Evolutionary conservation across 768 basidiomycete genomes (phyloP), one percentile per base, ranked within the genome.

Genomic region (Lentinula detonsa): DNA sequence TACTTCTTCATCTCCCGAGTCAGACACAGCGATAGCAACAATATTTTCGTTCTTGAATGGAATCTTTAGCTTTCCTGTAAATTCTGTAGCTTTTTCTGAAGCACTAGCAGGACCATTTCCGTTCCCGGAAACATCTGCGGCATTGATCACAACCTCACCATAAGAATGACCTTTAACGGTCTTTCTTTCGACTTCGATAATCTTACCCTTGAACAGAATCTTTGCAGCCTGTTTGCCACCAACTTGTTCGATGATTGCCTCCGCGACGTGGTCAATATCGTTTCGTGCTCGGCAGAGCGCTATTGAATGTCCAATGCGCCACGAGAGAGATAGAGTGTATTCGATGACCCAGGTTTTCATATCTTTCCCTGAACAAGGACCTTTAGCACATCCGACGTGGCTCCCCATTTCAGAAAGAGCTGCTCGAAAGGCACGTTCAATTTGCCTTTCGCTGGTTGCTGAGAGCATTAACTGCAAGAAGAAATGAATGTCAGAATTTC

Each of bases 41-140:
- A 83, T 67, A 68, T 82, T 83, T 65, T 83, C 82, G 66, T 83
- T 83, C 72, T 82, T 79, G 76, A 83, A 84, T 5, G 83, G 80
- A 61, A 83, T 78, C 13, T 69, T 67, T 28, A 83, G 62, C 6
- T 64, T 66, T 21, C 73, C 71, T 16, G 63, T 37, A 51, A 72
- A 73, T 61, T 70, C 73, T 52, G 68, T 69, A 45, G 75, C 71
- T 21, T 66, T 71, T 8, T 34, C 23, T 57, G 28, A 15, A 51
- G 13, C 50, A 51, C 31, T 9, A 23, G 48, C 8, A 7, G 15
- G 7, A 16, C 45, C 21, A 21, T 46, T 21, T n/a, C 51, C 18
- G 64, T 67, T 61, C 65, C 69, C 46, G 65, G 70, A 57, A 45
- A 64, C 54, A n/a, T 69, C 69, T 33, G 67, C 68, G 0, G 75